These are phyloP conservation scores for Plenodomus biglobosus DNA, from an alignment of 2,329 filamentous ascomycete species.

Conservation along the genomic window DNA sequence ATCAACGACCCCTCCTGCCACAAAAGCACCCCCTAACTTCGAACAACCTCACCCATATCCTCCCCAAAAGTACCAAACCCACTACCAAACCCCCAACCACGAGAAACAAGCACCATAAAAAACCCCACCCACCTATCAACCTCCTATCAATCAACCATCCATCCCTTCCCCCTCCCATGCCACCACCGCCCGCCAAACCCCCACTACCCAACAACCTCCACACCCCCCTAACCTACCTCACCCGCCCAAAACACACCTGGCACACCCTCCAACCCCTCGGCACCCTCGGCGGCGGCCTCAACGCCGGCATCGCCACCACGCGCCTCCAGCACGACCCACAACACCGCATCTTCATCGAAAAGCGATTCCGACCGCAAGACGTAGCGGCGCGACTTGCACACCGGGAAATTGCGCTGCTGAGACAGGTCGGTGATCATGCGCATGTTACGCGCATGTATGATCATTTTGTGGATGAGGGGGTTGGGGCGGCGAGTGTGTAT, in stretches of 20 bases:
- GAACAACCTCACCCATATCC: too few relatives aligned
- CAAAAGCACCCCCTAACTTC: too few relatives aligned
- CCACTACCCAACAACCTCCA: not conserved
- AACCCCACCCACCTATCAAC: too few relatives aligned
- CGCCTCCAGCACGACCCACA: not conserved
- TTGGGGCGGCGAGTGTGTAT: constrained; percentile 8
- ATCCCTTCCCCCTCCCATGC: too few relatives aligned
- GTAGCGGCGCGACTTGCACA: constrained; percentile 3
- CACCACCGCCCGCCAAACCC: too few relatives aligned
- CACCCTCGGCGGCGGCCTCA: constrained; percentile 8
- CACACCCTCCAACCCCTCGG: not conserved
- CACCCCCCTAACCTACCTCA: not conserved
- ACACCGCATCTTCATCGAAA: constrained; percentile 16
- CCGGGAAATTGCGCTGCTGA: constrained; percentile 13
- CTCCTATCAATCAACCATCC: too few relatives aligned
- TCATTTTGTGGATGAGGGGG: constrained; percentile 10
- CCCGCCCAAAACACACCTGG: not conserved
- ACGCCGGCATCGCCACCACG: constrained; percentile 7
- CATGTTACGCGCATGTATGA: constrained; percentile 15
- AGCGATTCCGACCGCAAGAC: constrained; percentile 4
- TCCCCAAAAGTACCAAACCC: too few relatives aligned
- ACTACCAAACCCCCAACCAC: too few relatives aligned
- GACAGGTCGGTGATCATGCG: constrained; percentile 12
- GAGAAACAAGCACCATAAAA: too few relatives aligned
- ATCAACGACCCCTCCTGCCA: too few relatives aligned